A percentile compares a stretch with the other conserved stretches of the same genome.
Evolutionary conservation across 2,329 filamentous ascomycete genomes (phyloP).

Genomic region (Calonectria pseudoturangicola): DNA sequence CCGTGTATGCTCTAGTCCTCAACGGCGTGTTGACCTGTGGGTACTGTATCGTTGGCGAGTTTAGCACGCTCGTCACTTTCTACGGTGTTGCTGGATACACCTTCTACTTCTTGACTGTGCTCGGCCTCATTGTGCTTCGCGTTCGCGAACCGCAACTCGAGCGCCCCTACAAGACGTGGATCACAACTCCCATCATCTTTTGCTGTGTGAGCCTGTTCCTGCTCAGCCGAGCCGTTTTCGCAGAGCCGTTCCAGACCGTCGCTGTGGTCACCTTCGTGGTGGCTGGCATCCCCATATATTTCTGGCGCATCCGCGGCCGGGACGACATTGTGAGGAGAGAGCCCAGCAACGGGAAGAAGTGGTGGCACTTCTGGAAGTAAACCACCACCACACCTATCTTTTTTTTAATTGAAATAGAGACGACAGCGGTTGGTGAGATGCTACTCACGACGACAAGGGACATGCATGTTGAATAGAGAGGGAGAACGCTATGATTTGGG

Average conservation of each 20-base stretch:
- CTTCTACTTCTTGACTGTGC: conserved; percentile 96
- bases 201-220: conserved; percentile 98
- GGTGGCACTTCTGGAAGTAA: conserved; percentile 78
- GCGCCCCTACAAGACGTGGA: conserved; percentile 96
- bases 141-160: conserved; percentile 92
- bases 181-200: conserved; percentile 96
- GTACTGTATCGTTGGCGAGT: conserved; percentile 92
- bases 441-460: neutral
- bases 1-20: conserved; percentile 91
- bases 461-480: conserved; percentile 22
- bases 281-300: conserved; percentile 90
- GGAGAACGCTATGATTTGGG: conserved; percentile 4
- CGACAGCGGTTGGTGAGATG: neutral
- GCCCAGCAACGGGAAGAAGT: conserved; percentile 59
- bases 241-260: conserved; percentile 91
- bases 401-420: neutral
- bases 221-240: conserved; percentile 90
- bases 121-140: conserved; percentile 92
- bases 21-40: conserved; percentile 83
- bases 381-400: neutral
- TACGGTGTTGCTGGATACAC: conserved; percentile 98
- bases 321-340: conserved; percentile 69
- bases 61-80: conserved; percentile 93
- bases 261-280: conserved; percentile 90
- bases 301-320: conserved; percentile 85